Evolutionary conservation across 257 asterid genomes (phyloP), one percentile per base, ranked within the genome.

Genomic region (Handroanthus guayacan): DNA sequence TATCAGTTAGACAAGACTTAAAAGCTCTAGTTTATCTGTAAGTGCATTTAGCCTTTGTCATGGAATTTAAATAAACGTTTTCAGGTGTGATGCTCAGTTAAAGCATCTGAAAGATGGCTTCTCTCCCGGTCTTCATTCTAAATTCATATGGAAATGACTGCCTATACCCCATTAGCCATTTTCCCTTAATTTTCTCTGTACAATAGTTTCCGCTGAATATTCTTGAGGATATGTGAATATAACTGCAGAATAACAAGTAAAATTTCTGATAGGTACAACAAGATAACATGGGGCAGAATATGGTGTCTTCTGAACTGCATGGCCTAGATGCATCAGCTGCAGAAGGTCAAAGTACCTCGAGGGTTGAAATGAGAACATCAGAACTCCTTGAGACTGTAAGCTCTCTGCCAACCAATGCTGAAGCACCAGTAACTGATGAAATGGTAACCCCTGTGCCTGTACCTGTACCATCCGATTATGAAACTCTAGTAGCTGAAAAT

Each of bases 281-380:
- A 51, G 78, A 75, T 76, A 79, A 72, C 71, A 57, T 44, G 44
- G 66, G 64, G 75, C 79, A 63, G 47, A 62, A 65, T 64, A 75
- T 70, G 75, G 75, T 52, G 45, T 67, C 83, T 82, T 72, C 78
- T 66, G 85, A 75, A 82, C 56, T 66, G 61, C 87, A 72, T 76
- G 74, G 57, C 64, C 72, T 75, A 67, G 85, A 78, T 82, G 78
- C 62, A 25, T 73, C 63, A 63, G 75, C 68, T 43, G 67, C 58
- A 54, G 88, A 81, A 81, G 71, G 79, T 83, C 83, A 66, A 75
- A 73, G 77, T 62, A 69, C 78, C 66, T 43, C 38, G 13, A 78
- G 38, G 55, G 62, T 52, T 78, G 83, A 76, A 79, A 77, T 44
- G 69, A 39, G 81, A 52, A 39, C 65, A 9, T 66, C 52, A 9